A percentile compares a stretch with the other conserved stretches of the same genome.
Evolutionary conservation across 495 filamentous ascomycete genomes (phyloP).

Genomic region (Neohortaea acidophila): DNA sequence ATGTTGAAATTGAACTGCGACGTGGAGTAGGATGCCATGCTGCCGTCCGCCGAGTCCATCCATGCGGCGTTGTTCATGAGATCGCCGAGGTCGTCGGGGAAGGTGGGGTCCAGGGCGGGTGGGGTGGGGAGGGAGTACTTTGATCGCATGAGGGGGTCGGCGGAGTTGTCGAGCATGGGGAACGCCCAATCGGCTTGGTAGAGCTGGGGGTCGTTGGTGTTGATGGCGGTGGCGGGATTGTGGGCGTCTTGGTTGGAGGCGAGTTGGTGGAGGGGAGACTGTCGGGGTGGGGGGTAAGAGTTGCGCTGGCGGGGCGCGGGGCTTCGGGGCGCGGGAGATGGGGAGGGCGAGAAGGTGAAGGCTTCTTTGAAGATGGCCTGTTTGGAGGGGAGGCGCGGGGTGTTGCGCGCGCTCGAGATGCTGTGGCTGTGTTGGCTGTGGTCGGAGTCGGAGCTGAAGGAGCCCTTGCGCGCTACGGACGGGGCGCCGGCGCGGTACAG

Average conservation of each 20-base stretch:
- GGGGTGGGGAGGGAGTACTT: conserved; percentile 3
- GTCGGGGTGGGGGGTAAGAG: conserved; percentile 1
- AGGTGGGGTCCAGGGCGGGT: background rate
- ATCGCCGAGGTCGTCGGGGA: background rate
- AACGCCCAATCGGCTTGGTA: conserved; percentile 12
- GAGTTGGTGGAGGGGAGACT: conserved; percentile 1
- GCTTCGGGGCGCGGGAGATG: conserved; percentile 9
- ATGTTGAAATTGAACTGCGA: background rate
- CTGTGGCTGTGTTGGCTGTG: conserved; percentile 28
- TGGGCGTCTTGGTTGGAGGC: too few species aligned
- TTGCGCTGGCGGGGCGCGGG: conserved; percentile 2
- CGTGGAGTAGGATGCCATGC: background rate
- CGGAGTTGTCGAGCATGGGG: too few species aligned
- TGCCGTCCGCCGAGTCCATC: background rate
- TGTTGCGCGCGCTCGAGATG: conserved; percentile 2
- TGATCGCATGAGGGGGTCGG: conserved; percentile 5
- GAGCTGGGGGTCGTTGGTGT: conserved; percentile 8
- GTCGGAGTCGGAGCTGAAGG: conserved; percentile 39
- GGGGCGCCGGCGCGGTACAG: conserved; percentile 34
- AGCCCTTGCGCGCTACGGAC: conserved; percentile 35
- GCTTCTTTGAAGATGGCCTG: conserved; percentile 5
- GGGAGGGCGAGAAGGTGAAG: conserved; percentile 6
- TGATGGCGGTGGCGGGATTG: too few species aligned
- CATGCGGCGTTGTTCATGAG: background rate
- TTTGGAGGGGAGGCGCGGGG: background rate